Base-by-base conservation (phyloP, 495 filamentous ascomycete species). In the Penicillium ochrochloron region DNA sequence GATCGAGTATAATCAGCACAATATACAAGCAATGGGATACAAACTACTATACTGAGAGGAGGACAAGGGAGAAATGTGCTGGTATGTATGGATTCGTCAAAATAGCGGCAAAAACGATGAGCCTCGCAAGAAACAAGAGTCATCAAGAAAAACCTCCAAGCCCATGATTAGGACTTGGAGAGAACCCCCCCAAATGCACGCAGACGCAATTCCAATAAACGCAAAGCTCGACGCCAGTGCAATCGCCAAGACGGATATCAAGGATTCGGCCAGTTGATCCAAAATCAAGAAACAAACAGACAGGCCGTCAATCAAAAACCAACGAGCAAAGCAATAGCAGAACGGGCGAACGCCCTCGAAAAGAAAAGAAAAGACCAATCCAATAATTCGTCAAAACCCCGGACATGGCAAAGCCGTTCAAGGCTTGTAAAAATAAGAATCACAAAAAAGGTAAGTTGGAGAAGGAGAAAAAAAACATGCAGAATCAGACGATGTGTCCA, bases 201-300 rank as follows among this genome's bases (percentile, higher is more conserved):
- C 66, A 64, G 65, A 73, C 69, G 59, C 50, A 70, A 42, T 58
- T 64, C 58, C 63, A 64, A 66, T 54, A 70, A 67, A 67, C 52
- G 64, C 66, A 60, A 68, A 70, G 55, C 70, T 72, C 62, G 68
- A 78, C 74, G 76, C 75, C 75, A 70, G 67, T 67, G 70, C 74
- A 72, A 68, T 78, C 75, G 75, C 76, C 76, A 70, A 75, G 69
- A 73, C 73, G 76, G 76, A 79, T 80, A 80, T 80, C 76, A 79
- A 78, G 63, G 66, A 63, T 66, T 66, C 34, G 63, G 67, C 60
- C 63, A 60, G 57, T 60, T 63, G 44, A 66, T 59, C 52, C 60
- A 44, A 59, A 57, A 23, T 29, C 44, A 46, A 67, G 25, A 27
- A 27, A 27, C 25, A 39, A 59, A 59, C 64, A 37, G 63, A 62